Evolutionary conservation across 2,329 filamentous ascomycete genomes (phyloP).

Genomic region (Zymoseptoria crescenta): DNA sequence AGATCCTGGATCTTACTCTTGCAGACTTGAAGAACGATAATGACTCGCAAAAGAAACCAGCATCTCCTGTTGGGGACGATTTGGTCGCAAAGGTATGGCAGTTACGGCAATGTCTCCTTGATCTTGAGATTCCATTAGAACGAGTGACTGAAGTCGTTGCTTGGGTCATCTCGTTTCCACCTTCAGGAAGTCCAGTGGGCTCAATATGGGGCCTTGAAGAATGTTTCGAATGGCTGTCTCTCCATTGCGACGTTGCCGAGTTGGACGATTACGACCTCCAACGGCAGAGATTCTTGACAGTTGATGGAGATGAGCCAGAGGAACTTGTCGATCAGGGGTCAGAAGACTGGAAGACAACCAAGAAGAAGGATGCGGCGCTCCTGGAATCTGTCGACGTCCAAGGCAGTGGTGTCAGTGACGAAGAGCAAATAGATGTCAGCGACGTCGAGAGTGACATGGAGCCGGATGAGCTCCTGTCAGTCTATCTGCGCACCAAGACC

Average conservation of each 20-base stretch:
- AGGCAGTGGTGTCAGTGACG: background rate
- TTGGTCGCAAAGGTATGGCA: conserved; percentile 76
- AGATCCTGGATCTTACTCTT: conserved; percentile 65
- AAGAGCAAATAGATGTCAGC: conserved; percentile 35
- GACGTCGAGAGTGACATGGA: conserved; percentile 45
- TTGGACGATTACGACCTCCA: conserved; percentile 29
- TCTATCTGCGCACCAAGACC: conserved; percentile 67
- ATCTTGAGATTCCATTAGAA: conserved; percentile 58
- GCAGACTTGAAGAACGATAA: conserved; percentile 41
- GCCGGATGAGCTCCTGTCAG: conserved; percentile 51
- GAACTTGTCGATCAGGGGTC: conserved; percentile 1
- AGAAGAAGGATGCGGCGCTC: conserved; percentile 7
- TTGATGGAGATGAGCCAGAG: conserved; percentile 3
- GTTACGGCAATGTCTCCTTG: conserved; percentile 62
- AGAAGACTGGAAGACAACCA: background rate
- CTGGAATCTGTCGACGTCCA: conserved; percentile 2
- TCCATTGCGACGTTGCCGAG: conserved; percentile 50
- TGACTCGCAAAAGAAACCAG: conserved; percentile 41
- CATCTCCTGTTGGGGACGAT: conserved; percentile 62
- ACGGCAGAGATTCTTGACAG: conserved; percentile 16
- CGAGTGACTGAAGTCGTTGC: conserved; percentile 55
- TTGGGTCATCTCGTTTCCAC: conserved; percentile 54
- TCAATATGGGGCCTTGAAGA: conserved; percentile 74
- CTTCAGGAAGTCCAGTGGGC: conserved; percentile 44
- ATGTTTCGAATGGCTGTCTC: conserved; percentile 81